Evolutionary conservation across 371 early-diverging fungal species (phyloP).

Genomic region (Syncephalastrum monosporum): DNA sequence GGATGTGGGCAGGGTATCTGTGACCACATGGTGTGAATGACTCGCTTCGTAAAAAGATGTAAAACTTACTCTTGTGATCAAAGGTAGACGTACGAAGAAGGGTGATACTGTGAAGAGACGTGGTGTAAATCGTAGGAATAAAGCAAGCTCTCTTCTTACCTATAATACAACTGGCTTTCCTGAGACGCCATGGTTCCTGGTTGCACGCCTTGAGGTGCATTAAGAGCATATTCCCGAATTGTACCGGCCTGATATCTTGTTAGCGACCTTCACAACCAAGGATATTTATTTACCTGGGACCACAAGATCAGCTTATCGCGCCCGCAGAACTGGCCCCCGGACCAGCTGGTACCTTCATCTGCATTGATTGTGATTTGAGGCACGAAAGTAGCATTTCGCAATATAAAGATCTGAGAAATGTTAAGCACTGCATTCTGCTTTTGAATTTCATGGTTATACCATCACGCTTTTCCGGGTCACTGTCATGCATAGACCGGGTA

Average conservation of each 20-base stretch:
- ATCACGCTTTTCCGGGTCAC: conserved; percentile 28
- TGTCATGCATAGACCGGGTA: conserved; percentile 34
- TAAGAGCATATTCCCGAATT: conserved; percentile 28
- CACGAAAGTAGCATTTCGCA: conserved; percentile 22
- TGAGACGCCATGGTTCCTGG: conserved; percentile 16
- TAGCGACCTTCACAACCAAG: neutral
- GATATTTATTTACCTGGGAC: conserved; percentile 21
- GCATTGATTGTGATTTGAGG: conserved; percentile 33
- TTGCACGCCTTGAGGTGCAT: conserved; percentile 21
- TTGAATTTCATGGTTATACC: conserved; percentile 16
- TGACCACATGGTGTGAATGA: neutral
- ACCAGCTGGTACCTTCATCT: conserved; percentile 27
- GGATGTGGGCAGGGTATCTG: neutral
- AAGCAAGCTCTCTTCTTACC: conserved; percentile 10
- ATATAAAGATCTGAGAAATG: conserved; percentile 22
- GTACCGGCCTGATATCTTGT: conserved; percentile 27
- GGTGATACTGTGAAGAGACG: no score
- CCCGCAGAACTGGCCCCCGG: conserved; percentile 32
- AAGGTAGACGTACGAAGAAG: no score
- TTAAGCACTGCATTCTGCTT: neutral
- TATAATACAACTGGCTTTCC: conserved; percentile 32
- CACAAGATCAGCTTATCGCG: conserved; percentile 26
- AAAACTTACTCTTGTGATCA: no score
- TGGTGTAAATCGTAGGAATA: no score
- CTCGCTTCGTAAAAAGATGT: no score